Evolutionary conservation across 495 filamentous ascomycete species (phyloP).

Genomic region (Podospora conica): DNA sequence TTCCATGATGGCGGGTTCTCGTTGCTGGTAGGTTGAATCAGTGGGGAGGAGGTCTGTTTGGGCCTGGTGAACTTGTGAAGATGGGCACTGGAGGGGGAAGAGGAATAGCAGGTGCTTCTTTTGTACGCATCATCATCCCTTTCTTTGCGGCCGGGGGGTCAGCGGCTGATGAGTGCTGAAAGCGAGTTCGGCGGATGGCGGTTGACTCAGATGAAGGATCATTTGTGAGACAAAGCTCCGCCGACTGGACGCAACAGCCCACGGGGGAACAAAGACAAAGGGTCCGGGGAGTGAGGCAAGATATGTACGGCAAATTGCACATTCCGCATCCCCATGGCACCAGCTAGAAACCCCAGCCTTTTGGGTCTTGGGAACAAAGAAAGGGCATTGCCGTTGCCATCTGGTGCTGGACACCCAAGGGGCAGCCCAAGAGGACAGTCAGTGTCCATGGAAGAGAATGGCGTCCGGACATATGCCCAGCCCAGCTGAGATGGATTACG

Average conservation of each 20-base stretch:
- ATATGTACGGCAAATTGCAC: slow-evolving; percentile 6
- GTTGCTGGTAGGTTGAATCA: not conserved
- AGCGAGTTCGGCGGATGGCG: slow-evolving; percentile 12
- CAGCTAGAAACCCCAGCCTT: not conserved
- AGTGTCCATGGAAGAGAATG: too few species aligned
- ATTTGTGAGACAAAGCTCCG: slow-evolving; percentile 25
- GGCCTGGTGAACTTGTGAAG: too few species aligned
- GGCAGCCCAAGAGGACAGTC: too few species aligned
- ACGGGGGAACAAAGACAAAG: slow-evolving; percentile 18
- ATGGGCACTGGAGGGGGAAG: not conserved
- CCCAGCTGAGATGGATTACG: not conserved
- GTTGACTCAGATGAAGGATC: slow-evolving; percentile 24
- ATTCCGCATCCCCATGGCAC: slow-evolving; percentile 9
- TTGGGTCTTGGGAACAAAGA: not conserved
- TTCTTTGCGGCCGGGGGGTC: slow-evolving; percentile 16
- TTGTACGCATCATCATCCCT: slow-evolving; percentile 17
- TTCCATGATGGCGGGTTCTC: slow-evolving; percentile 16
- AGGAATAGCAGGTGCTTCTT: slow-evolving; percentile 7
- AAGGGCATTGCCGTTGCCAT: not conserved
- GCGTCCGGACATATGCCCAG: not conserved
- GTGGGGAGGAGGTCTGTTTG: not conserved
- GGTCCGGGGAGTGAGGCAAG: not conserved
- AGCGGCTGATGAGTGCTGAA: slow-evolving; percentile 13
- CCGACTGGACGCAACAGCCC: slow-evolving; percentile 4
- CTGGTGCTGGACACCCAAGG: too few species aligned